Conservation (phyloP, 2,329 filamentous ascomycete species). For the Fonsecaea nubica region DNA sequence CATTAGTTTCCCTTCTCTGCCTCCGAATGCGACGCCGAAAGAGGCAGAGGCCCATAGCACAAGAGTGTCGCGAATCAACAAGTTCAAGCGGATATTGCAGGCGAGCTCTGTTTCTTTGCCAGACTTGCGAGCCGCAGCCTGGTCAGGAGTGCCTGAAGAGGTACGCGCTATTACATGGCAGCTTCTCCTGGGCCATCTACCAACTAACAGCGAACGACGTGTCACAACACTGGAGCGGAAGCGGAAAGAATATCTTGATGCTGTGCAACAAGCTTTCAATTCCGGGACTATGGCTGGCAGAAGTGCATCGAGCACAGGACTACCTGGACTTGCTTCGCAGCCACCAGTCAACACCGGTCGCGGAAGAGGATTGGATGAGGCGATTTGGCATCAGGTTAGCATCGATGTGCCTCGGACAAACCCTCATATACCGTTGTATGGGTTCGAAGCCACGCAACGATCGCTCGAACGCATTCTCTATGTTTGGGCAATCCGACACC, state of each 20-base stretch:
- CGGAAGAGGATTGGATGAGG: constrained; percentile 84
- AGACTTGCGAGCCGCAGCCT: constrained; percentile 83
- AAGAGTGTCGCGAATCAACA: constrained; percentile 92
- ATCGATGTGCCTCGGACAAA: constrained; percentile 97
- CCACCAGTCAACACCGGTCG: constrained; percentile 55
- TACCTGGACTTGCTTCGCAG: constrained; percentile 49
- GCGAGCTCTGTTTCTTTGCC: constrained; percentile 84
- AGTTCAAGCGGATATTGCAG: constrained; percentile 95
- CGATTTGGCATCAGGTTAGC: constrained; percentile 99
- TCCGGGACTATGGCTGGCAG: constrained; percentile 49
- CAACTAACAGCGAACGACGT: constrained; percentile 92
- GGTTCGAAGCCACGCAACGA: constrained; percentile 93
- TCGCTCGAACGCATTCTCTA: constrained; percentile 95
- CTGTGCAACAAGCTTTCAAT: constrained; percentile 73
- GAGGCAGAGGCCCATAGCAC: constrained; percentile 86
- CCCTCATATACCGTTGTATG: constrained; percentile 91
- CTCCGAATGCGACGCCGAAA: constrained; percentile 76
- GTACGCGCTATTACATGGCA: constrained; percentile 99
- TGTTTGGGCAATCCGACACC: constrained; percentile 96
- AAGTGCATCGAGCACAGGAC: constrained; percentile 43
- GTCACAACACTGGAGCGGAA: constrained; percentile 91
- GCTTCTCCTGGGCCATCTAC: constrained; percentile 89
- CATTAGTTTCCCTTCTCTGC: constrained; percentile 81
- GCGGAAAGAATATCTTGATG: constrained; percentile 94
- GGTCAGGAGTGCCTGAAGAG: constrained; percentile 93